Conservation (phyloP, 768 basidiomycete species). For the Mycena latifolia region DNA sequence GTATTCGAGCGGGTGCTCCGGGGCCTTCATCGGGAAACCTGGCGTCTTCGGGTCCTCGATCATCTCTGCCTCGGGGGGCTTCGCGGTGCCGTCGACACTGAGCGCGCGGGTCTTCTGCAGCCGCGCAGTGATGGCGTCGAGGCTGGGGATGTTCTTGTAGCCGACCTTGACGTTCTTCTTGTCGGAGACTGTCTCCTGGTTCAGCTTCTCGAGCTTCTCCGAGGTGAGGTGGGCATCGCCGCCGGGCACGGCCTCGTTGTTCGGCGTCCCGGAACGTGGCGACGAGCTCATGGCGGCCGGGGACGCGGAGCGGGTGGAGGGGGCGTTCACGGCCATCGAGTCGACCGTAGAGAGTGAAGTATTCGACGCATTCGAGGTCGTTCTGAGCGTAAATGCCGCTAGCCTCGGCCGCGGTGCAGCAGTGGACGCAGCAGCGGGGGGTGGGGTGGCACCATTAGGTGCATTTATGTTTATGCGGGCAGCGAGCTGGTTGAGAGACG, state of each 20-base stretch:
- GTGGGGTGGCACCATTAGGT: slow-evolving; percentile 42
- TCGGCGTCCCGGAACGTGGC: slow-evolving; percentile 47
- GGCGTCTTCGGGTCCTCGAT: slow-evolving; percentile 89
- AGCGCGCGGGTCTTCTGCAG: slow-evolving; percentile 78
- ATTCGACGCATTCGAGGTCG: slow-evolving; percentile 63
- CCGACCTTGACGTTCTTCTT: slow-evolving; percentile 62
- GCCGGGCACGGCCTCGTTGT: slow-evolving; percentile 40
- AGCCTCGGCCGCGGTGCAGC: slow-evolving; percentile 75
- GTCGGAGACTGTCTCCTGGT: slow-evolving; percentile 54
- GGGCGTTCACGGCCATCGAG: slow-evolving; percentile 75
- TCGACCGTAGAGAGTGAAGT: slow-evolving; percentile 65
- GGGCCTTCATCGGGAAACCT: slow-evolving; percentile 75
- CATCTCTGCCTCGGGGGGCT: slow-evolving; percentile 82
- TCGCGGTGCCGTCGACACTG: slow-evolving; percentile 72
- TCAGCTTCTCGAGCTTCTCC: slow-evolving; percentile 75
- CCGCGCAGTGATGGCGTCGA: slow-evolving; percentile 88
- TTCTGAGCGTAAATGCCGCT: slow-evolving; percentile 79
- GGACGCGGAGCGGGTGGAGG: slow-evolving; percentile 76
- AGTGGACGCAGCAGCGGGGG: slow-evolving; percentile 39
- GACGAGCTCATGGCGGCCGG: slow-evolving; percentile 66
- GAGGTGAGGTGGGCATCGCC: slow-evolving; percentile 70
- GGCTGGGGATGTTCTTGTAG: slow-evolving; percentile 89
- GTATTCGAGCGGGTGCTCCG: slow-evolving; percentile 89
- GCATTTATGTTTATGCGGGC: slow-evolving; percentile 73
- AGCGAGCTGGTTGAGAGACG: slow-evolving; percentile 86